Evolutionary conservation across 345 rosid genomes (phyloP).

Genomic region (Arabidopsis thaliana): TAIR10.1 NC_003074.8:9942001-9942500

Average conservation of each 20-base stretch:
- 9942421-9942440: slow-evolving; percentile 66
- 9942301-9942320: slow-evolving; percentile 71
- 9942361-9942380: slow-evolving; percentile 83
- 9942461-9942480: slow-evolving; percentile 4
- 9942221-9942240: slow-evolving; percentile 65
- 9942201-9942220: slow-evolving; percentile 92
- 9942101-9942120: slow-evolving; percentile 38
- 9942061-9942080: slow-evolving; percentile 74
- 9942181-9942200: slow-evolving; percentile 88
- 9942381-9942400: slow-evolving; percentile 92
- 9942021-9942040: slow-evolving; percentile 61
- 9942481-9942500: background rate
- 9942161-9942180: slow-evolving; percentile 48
- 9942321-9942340: slow-evolving; percentile 72
- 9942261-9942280: slow-evolving; percentile 83
- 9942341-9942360: slow-evolving; percentile 66
- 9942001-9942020: slow-evolving; percentile 88
- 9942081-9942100: slow-evolving; percentile 81
- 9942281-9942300: slow-evolving; percentile 87
- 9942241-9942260: slow-evolving; percentile 75
- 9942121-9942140: background rate
- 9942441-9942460: slow-evolving; percentile 18
- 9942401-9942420: slow-evolving; percentile 93
- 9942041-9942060: slow-evolving; percentile 55
- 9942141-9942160: background rate